phyloP scores from a whole-genome alignment of 2,329 filamentous ascomycete genomes.

The Lachnellula willkommii region DNA sequence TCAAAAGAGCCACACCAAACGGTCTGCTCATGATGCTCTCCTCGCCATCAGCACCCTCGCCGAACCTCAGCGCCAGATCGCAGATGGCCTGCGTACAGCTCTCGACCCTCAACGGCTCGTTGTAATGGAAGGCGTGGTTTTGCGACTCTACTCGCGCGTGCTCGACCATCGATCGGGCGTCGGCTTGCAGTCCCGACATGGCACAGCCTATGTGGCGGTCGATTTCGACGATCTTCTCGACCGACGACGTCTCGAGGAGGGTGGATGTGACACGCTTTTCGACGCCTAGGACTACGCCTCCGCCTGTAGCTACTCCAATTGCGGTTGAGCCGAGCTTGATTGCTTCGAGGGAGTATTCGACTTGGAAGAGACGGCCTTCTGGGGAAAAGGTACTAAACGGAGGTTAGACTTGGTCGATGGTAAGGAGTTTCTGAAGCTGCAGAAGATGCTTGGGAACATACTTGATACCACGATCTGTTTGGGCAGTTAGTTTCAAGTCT shows the following conservation, averaged over 20 bases:
- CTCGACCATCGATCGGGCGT: constrained; percentile 96
- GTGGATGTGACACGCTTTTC: constrained; percentile 99
- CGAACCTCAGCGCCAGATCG: constrained; percentile 91
- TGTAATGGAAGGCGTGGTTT: constrained; percentile 97
- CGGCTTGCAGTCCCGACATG: constrained; percentile 96
- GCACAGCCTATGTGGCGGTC: constrained; percentile 98
- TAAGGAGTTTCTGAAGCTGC: not conserved
- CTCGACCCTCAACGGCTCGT: constrained; percentile 89
- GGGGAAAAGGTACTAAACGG: constrained; percentile 93
- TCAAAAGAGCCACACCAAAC: constrained; percentile 92
- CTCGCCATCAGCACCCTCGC: constrained; percentile 93
- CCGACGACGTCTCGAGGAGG: constrained; percentile 92
- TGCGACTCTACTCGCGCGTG: constrained; percentile 97
- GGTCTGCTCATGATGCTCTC: constrained; percentile 98
- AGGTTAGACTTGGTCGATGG: constrained; percentile 12
- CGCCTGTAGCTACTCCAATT: constrained; percentile 92
- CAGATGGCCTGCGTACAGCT: constrained; percentile 99
- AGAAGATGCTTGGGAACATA: constrained; percentile 42
- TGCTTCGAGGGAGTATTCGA: constrained; percentile 99
- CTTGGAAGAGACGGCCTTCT: constrained; percentile 98
- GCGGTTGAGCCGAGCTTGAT: constrained; percentile 99
- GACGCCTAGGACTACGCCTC: constrained; percentile 93
- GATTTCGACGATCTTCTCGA: constrained; percentile 99
- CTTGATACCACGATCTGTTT: constrained; percentile 93
- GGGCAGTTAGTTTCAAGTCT: constrained; percentile 35